Evolutionary conservation across 2,329 filamentous ascomycete species (phyloP).

Genomic region (Ophiocordyceps camponoti-leonardi): DNA sequence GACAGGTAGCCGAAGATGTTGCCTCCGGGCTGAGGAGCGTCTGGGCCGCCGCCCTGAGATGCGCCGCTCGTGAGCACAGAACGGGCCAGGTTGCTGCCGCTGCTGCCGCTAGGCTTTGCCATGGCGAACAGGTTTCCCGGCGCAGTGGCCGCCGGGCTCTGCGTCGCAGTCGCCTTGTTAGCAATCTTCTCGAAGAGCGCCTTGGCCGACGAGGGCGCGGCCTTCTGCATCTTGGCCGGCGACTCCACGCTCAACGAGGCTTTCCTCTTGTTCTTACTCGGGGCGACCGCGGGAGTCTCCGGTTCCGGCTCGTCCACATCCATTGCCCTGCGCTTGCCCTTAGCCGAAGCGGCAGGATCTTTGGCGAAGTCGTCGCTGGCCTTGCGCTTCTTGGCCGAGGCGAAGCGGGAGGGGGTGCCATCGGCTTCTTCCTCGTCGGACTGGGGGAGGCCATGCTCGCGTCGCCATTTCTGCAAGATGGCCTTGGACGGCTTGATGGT

Average conservation of each 20-base stretch:
- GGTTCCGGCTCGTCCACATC: constrained; percentile 20
- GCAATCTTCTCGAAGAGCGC: constrained; percentile 40
- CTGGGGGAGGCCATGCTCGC: constrained; percentile 35
- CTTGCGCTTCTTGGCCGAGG: constrained; percentile 35
- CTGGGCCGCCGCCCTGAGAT: constrained; percentile 8
- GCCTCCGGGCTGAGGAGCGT: constrained; percentile 8
- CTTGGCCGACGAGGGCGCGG: constrained; percentile 34
- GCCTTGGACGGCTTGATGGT: constrained; percentile 41
- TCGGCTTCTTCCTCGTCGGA: constrained; percentile 24
- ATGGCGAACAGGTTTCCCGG: constrained; percentile 17
- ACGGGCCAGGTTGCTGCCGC: constrained; percentile 20
- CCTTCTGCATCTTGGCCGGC: constrained; percentile 32
- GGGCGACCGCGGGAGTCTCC: constrained; percentile 10
- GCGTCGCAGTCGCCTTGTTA: constrained; percentile 22
- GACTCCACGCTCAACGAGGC: constrained; percentile 27
- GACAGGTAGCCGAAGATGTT: constrained; percentile 47
- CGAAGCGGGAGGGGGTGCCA: constrained; percentile 9
- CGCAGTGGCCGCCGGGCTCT: constrained; percentile 8
- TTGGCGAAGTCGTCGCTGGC: constrained; percentile 31
- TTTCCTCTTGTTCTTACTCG: constrained; percentile 34
- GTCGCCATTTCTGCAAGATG: constrained; percentile 39
- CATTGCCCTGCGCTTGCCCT: constrained; percentile 31
- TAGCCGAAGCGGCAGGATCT: constrained; percentile 16
- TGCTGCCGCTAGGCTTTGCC: constrained; percentile 18
- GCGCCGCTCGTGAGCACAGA: constrained; percentile 26